Percentiles rank a stretch among this genome's conserved stretches.
Conservation (phyloP, 305 asterid species). For the Petunia hybrid region DNA sequence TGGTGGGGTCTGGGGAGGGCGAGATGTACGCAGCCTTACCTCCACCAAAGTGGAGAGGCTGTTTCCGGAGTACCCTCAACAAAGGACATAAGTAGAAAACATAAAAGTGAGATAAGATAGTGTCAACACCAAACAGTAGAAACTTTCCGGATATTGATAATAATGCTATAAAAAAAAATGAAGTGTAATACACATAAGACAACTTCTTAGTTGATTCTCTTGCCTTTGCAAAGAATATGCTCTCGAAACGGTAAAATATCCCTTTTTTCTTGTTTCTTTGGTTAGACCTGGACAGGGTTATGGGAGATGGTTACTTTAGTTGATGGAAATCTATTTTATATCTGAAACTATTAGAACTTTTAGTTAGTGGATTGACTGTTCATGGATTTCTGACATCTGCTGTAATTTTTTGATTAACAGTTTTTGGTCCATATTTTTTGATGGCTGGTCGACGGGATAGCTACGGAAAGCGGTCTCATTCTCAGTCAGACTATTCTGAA, state of each 20-base stretch:
- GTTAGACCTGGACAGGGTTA: background rate
- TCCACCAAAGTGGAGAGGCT: no score
- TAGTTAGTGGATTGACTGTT: background rate
- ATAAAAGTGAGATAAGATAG: no score
- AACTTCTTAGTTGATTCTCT: background rate
- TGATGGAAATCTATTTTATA: background rate
- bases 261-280: constrained; percentile 16
- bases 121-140: no score
- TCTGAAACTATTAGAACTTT: background rate
- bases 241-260: background rate
- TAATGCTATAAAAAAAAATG: no score
- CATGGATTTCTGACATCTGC: background rate
- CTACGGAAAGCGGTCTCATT: constrained; percentile 75
- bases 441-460: constrained; percentile 78
- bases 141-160: no score
- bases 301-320: background rate
- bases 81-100: no score
- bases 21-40: no score
- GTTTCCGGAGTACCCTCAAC: no score
- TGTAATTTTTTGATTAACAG: constrained; percentile 18
- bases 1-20: no score
- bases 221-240: background rate
- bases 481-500: constrained; percentile 66
- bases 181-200: background rate
- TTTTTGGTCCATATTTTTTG: background rate